Evolutionary conservation across 441 rosid genomes (phyloP), one percentile per base, ranked within the genome.

Genomic region (Capsella rubella): DNA sequence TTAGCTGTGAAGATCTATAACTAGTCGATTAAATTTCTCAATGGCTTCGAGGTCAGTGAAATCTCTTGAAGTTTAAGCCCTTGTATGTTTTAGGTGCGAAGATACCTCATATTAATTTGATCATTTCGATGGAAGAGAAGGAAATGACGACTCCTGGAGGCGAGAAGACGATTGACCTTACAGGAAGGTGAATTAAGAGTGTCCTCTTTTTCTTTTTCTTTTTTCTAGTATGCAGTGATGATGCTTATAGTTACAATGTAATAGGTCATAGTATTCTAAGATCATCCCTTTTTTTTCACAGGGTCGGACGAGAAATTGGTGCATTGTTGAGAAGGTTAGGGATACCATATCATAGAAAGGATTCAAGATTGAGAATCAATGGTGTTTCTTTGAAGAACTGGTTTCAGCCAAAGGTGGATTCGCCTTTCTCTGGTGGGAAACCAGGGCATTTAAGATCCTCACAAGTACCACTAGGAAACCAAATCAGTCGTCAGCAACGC

Each of bases 361-460:
- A 82, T 62, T 88, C 95, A 31, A 89, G 74, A 72, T 71, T 93
- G 75, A 84, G 89, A 81, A 89, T 93, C 73, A 86, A 74, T 50
- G 95, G 98, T 43, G 86, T 90, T 60, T 73, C 92, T 43, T 71
- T 91, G 71, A 85, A 79, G 79, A 87, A 91, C 76, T 94, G 98
- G 97, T 81, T 94, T 49, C 95, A 82, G 67, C 98, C 96, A 49
- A 89, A 90, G 82, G 88, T 89, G 5, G 82, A 82, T 57, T 86
- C 87, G 51, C 92, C 95, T 37, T 87, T 85, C 79, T 77, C 81
- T 28, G 86, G 39, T 31, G 67, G 84, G 73, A 89, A 82, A 79
- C 90, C 88, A 27, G 88, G 85, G 42, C 88, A 85, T 39, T 79
- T 84, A 47, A 79, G 83, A 51, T 75, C 83, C 64, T 83, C 88